Evolutionary conservation across 2,329 filamentous ascomycete genomes (phyloP).

Genomic region (Metarhizium album): DNA sequence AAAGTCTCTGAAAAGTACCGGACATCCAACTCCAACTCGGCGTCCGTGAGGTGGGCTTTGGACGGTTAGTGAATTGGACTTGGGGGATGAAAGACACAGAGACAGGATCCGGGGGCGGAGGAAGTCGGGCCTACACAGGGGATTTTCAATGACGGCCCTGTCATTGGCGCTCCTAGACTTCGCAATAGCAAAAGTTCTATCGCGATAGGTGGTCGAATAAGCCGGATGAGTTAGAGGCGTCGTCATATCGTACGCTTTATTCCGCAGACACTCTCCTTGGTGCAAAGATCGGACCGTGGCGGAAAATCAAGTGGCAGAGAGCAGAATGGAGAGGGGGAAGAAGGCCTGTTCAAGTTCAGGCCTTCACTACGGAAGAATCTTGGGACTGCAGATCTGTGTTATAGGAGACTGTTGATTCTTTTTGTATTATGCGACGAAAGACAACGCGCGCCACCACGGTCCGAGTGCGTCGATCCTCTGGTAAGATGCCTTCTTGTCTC

Average conservation of each 20-base stretch:
- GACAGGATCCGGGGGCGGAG: too few relatives aligned
- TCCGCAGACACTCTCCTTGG: neutral
- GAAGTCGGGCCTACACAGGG: slow-evolving; percentile 15
- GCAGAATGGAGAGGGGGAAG: neutral
- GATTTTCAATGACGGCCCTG: slow-evolving; percentile 26
- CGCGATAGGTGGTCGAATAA: slow-evolving; percentile 3
- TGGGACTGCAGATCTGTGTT: too few relatives aligned
- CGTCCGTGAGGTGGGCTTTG: slow-evolving; percentile 26
- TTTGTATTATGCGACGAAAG: too few relatives aligned
- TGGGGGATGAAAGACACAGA: neutral
- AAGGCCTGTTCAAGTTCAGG: neutral
- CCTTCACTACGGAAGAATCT: too few relatives aligned
- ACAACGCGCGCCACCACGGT: too few relatives aligned
- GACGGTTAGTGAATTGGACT: neutral
- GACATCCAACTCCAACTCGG: slow-evolving; percentile 26
- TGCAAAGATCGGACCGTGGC: neutral
- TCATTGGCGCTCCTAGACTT: slow-evolving; percentile 20
- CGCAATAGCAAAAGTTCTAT: slow-evolving; percentile 13
- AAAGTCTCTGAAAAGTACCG: slow-evolving; percentile 17
- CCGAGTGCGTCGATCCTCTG: too few relatives aligned
- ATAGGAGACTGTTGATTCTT: too few relatives aligned
- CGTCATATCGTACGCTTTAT: slow-evolving; percentile 1
- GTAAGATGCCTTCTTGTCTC: neutral
- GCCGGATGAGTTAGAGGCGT: slow-evolving; percentile 1
- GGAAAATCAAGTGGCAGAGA: neutral